These are phyloP conservation scores for Colletotrichum graminicola DNA, from an alignment of 2,329 filamentous ascomycete genomes.

Conservation along the genomic window DNA sequence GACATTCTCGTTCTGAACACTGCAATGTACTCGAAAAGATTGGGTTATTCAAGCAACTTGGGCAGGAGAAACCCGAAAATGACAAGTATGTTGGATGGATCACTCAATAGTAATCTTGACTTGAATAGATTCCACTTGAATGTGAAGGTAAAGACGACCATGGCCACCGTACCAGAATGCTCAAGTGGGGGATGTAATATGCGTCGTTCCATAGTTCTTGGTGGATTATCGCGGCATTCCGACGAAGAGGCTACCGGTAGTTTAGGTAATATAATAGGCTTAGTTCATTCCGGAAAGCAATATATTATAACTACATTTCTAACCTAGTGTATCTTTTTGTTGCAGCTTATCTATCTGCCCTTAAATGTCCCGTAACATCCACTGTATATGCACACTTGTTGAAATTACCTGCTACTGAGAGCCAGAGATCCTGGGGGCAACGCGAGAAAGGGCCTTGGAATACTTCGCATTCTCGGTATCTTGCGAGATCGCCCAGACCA, in stretches of 20 bases:
- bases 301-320: background rate
- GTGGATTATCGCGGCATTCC: background rate
- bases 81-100: no score
- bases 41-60: no score
- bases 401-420: background rate
- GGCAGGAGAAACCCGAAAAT: no score
- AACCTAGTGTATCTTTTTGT: background rate
- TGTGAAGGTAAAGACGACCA: no score
- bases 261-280: background rate
- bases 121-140: no score
- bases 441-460: background rate
- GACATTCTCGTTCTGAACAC: no score
- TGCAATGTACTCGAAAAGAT: no score
- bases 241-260: background rate
- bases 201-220: background rate
- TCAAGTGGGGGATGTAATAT: background rate
- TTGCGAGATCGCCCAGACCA: slow-evolving; percentile 44
- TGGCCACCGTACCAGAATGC: no score
- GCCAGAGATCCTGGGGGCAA: background rate
- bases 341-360: no score
- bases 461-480: slow-evolving; percentile 18
- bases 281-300: background rate
- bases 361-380: background rate
- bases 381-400: background rate
- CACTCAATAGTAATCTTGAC: background rate